Base-by-base conservation (phyloP, 768 basidiomycete genomes). In the Xerocomellus intermedius region DNA sequence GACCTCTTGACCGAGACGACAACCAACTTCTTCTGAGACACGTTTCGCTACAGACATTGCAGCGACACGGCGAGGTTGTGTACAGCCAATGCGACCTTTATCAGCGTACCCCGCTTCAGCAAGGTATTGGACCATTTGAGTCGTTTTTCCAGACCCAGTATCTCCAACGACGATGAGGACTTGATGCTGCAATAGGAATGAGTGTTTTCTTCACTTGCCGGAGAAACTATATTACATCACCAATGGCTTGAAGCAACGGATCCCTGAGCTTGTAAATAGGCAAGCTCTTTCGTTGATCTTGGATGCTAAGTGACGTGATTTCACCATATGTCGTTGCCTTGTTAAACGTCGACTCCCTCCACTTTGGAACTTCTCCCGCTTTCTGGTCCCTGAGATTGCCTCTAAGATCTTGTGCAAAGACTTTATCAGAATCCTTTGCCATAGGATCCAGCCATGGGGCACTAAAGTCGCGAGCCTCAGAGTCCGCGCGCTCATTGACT, bases 1-100 rank as follows among this genome's bases (percentile, higher is more conserved):
- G 57, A 99, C 96, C 71, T 98, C 97, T 68, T 95, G 93, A 7
- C 97, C 97, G 9, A 99, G 77, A 16, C 97, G 85, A 74, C 96
- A 98, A 12, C 97, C 97, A 16, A 99, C 96, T 74, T 99, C 97
- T 72, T 99, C 97, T 3, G 96, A 79, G 4, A 99, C 97, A 75
- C 97, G 94, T 69, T 98, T 98, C 16, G 97, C 96, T 9, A 99
- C 97, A 13, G 96, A 98, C 86, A 98, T 97, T 9, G 97, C 97
- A 33, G 97, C 97, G 30, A 98, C 97, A 81, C 97, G 96, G 77
- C 97, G 89, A 24, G 97, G 97, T 70, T 99, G 97, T 0, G 97
- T 99, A 67, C 97, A 98, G 13, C 96, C 97, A 61, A 99, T 93
- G 54, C 87, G 86, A 46, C 92, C 91, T 60, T 73, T 83, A 65